phyloP scores from a whole-genome alignment of 306 rosid genomes.

The Inga leiocalycina region DNA sequence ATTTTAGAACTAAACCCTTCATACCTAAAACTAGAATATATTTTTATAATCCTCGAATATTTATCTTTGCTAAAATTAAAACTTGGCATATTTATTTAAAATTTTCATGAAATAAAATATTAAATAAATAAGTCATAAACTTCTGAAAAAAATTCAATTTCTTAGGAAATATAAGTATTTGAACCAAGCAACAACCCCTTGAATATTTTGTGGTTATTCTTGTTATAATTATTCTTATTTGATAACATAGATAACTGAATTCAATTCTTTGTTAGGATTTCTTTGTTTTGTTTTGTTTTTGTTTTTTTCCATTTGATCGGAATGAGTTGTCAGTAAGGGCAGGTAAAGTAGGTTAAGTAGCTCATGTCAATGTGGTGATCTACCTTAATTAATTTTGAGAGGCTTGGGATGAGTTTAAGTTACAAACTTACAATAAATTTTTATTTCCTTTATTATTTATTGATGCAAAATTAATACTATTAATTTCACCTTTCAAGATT shows the following conservation, averaged over 20 bases:
- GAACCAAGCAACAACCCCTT: neutral
- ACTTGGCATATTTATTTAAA: too few relatives aligned
- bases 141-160: neutral
- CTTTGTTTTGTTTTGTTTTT: neutral
- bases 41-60: too few relatives aligned
- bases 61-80: neutral
- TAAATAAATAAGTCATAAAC: neutral
- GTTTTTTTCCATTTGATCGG: neutral
- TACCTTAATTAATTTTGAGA: neutral
- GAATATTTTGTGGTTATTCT: neutral
- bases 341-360: neutral
- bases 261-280: neutral
- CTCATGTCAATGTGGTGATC: too few relatives aligned
- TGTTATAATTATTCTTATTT: neutral
- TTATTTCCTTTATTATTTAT: neutral
- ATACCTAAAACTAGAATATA: too few relatives aligned
- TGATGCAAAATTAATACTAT: neutral
- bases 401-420: neutral
- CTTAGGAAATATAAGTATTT: neutral
- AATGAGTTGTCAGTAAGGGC: neutral
- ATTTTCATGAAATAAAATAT: neutral
- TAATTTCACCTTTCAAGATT: neutral
- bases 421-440: neutral
- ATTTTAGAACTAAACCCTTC: too few relatives aligned
- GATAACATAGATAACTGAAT: neutral